Evolutionary conservation across 768 basidiomycete species (phyloP), one percentile per base, ranked within the genome.

Genomic region (Nidula microcarpa): DNA sequence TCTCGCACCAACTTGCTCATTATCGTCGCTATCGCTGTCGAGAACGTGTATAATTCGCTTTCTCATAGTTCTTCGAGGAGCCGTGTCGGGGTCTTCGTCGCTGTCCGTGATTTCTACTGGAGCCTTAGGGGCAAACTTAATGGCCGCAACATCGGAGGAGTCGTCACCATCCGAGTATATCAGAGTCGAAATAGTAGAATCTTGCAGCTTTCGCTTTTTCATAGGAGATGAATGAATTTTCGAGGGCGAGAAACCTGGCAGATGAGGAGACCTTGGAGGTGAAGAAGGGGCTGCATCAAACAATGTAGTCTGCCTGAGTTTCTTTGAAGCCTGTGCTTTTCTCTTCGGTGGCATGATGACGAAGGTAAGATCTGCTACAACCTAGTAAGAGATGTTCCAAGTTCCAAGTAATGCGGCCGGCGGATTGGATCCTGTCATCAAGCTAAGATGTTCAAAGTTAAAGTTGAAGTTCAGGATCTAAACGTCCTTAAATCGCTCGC

Each of bases 141-240:
- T 83, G 30, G 69, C 75, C 13, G 71, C 75, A 39, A 84, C 73
- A 54, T 78, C 77, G 49, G 79, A 74, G 62, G 57, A 48, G 75
- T 62, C 56, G 35, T 58, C 57, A 44, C 55, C 57, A 53, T 52
- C 23, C 23, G 23, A 30, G 23, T 30, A 30, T 57, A 33, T 33
- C 51, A 49, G 47, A 51, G 43, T 33, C 59, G 50, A 23, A 30
- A 17, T 16, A 34, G 41, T 23, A 44, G 14, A 52, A 43, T 43
- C 23, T 30, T 30, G 23, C 23, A 30, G 39, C 39, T 41, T n/a
- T 30, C 39, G 51, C 41, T 13, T 43, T 44, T 44, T 54, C 32
- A 48, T 14, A n/a, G 49, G 47, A 16, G 43, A 33, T 10, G 44
- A 13, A 41, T 11, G 39, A 5, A 41, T 11, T 46, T 23, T 46